phyloP scores from a whole-genome alignment of 495 filamentous ascomycete species.

The Daldinia decipiens region DNA sequence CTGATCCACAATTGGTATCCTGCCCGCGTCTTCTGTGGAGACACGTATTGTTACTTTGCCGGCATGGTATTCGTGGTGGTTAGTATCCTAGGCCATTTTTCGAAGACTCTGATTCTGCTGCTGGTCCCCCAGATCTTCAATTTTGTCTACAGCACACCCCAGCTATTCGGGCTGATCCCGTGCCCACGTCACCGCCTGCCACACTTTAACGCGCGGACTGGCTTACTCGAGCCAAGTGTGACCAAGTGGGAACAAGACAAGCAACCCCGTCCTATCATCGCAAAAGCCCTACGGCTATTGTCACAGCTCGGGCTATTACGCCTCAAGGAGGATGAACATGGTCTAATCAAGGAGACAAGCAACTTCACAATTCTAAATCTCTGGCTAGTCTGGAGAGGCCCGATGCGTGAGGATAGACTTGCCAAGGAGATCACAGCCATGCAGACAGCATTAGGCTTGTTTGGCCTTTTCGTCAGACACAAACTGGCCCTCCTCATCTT shows the following conservation, averaged over 20 bases:
- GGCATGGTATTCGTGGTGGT: slow-evolving; percentile 99
- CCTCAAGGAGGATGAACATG: slow-evolving; percentile 70
- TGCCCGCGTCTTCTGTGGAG: slow-evolving; percentile 92
- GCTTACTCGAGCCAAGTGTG: slow-evolving; percentile 82
- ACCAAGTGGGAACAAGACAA: slow-evolving; percentile 75
- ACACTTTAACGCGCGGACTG: slow-evolving; percentile 83
- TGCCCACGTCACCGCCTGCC: slow-evolving; percentile 94
- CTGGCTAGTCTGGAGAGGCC: slow-evolving; percentile 96
- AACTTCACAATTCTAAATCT: slow-evolving; percentile 95
- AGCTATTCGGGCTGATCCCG: slow-evolving; percentile 87
- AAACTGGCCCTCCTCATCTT: slow-evolving; percentile 85
- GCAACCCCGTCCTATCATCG: slow-evolving; percentile 74
- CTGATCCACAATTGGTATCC: slow-evolving; percentile 96
- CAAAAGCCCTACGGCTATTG: slow-evolving; percentile 68
- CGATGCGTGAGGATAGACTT: slow-evolving; percentile 85
- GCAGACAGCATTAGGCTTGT: slow-evolving; percentile 77
- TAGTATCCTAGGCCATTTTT: slow-evolving; percentile 95
- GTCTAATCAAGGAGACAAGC: slow-evolving; percentile 78
- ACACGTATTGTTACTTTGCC: slow-evolving; percentile 99
- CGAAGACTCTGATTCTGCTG: slow-evolving; percentile 91
- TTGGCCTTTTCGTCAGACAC: slow-evolving; percentile 87
- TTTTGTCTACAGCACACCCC: slow-evolving; percentile 90
- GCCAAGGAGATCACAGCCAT: slow-evolving; percentile 78
- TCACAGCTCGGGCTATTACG: slow-evolving; percentile 70
- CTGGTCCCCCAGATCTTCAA: slow-evolving; percentile 97